Evolutionary conservation across 306 rosid species (phyloP).

Genomic region (Rosa lucieae): DNA sequence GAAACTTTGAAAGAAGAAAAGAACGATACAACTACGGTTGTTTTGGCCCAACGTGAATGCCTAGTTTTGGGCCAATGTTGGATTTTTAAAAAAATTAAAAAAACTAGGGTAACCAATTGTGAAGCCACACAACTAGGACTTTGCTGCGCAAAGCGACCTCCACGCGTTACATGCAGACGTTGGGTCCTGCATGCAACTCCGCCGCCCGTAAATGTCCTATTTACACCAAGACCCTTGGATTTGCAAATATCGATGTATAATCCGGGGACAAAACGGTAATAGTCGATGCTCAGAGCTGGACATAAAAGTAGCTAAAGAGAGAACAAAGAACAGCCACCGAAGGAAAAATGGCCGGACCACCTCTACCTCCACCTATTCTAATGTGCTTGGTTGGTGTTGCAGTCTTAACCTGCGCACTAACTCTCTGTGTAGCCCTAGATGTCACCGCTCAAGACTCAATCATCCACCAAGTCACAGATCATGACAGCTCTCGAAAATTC

Average conservation of each 20-base stretch:
- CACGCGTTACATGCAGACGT: constrained; percentile 24
- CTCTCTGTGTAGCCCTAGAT: constrained; percentile 22
- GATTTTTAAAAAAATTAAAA: too few species aligned
- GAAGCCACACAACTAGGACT: background rate
- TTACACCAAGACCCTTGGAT: background rate
- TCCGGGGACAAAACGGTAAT: background rate
- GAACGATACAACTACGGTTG: too few species aligned
- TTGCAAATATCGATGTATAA: background rate
- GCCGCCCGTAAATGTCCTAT: background rate
- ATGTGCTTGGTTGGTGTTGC: constrained; percentile 35
- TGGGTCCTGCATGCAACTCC: constrained; percentile 12
- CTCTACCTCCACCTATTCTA: constrained; percentile 16
- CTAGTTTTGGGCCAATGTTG: background rate
- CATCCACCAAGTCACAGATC: constrained; percentile 41
- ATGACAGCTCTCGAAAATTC: constrained; percentile 14
- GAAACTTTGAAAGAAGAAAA: too few species aligned
- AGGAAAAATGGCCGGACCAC: constrained; percentile 6
- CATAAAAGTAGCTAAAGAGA: background rate
- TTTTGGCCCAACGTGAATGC: background rate
- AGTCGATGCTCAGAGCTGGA: background rate
- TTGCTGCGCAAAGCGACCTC: background rate
- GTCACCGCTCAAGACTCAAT: constrained; percentile 18
- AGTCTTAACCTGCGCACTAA: constrained; percentile 43
- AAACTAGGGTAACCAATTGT: background rate
- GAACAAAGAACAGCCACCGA: background rate